A percentile compares a stretch with the other conserved stretches of the same genome.
Evolutionary conservation across 768 basidiomycete species (phyloP).

Genomic region (Asterophora parasitica): DNA sequence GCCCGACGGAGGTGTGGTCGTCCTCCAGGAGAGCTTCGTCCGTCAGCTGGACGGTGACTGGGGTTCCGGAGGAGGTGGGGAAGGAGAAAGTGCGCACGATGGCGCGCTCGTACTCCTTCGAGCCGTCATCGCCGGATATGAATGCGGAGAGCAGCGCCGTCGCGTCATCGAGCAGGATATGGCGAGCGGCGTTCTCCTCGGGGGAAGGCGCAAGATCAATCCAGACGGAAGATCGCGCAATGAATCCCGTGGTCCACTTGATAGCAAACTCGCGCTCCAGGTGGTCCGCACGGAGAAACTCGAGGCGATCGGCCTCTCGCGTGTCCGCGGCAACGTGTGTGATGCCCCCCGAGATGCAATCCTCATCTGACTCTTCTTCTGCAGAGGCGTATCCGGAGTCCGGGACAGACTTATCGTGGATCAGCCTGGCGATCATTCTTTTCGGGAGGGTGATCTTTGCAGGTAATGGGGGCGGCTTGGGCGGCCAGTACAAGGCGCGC

Average conservation of each 20-base stretch:
- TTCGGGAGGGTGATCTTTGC: constrained; percentile 25
- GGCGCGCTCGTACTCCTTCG: constrained; percentile 34
- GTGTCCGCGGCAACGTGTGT: constrained; percentile 8
- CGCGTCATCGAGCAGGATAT: constrained; percentile 48
- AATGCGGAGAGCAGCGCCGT: constrained; percentile 54
- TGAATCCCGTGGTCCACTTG: constrained; percentile 70
- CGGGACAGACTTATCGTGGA: constrained; percentile 42
- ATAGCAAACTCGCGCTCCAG: constrained; percentile 67
- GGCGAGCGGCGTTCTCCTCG: constrained; percentile 36
- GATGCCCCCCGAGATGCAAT: constrained; percentile 16
- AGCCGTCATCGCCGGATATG: constrained; percentile 36
- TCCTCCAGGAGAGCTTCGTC: constrained; percentile 59
- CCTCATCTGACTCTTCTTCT: constrained; percentile 50
- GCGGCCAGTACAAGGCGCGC: constrained; percentile 48
- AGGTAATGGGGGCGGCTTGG: constrained; percentile 22
- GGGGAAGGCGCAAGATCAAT: constrained; percentile 20
- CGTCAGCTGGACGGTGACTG: constrained; percentile 53
- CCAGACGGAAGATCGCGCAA: constrained; percentile 58
- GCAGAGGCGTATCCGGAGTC: constrained; percentile 81
- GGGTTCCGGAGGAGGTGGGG: constrained; percentile 15
- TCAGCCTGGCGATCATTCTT: constrained; percentile 23
- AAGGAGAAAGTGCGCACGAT: constrained; percentile 55
- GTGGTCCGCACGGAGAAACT: constrained; percentile 53
- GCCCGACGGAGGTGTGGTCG: constrained; percentile 76
- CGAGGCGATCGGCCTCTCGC: constrained; percentile 25